Evolutionary conservation across 306 rosid genomes (phyloP).

Genomic region (Lathyrus tuberosus): DNA sequence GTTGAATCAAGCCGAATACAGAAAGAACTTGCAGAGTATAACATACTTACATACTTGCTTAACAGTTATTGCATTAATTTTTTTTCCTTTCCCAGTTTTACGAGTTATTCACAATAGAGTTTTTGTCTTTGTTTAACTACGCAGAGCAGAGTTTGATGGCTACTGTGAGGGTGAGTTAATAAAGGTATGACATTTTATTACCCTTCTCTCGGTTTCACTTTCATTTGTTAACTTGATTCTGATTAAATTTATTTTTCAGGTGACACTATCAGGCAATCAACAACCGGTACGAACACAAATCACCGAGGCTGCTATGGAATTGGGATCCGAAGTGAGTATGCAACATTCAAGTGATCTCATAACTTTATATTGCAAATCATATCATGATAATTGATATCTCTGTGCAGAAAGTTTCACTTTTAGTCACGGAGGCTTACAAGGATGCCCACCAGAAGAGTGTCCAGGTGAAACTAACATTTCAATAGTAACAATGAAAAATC

Average conservation of each 20-base stretch:
- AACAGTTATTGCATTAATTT: slow-evolving; percentile 27
- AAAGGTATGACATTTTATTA: slow-evolving; percentile 53
- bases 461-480: slow-evolving; percentile 46
- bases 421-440: slow-evolving; percentile 81
- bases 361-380: neutral
- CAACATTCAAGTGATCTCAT: neutral
- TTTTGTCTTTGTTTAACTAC: slow-evolving; percentile 38
- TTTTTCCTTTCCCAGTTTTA: slow-evolving; percentile 11
- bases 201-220: slow-evolving; percentile 13
- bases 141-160: slow-evolving; percentile 88
- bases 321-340: slow-evolving; percentile 79
- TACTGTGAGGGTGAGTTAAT: slow-evolving; percentile 81
- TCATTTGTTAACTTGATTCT: slow-evolving; percentile 27
- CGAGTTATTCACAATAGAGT: slow-evolving; percentile 19
- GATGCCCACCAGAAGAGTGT: slow-evolving; percentile 90
- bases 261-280: slow-evolving; percentile 84
- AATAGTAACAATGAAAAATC: slow-evolving; percentile 20
- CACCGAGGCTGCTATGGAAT: slow-evolving; percentile 87
- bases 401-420: slow-evolving; percentile 73
- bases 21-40: slow-evolving; percentile 83
- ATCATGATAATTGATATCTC: neutral
- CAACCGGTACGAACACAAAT: slow-evolving; percentile 80
- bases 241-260: slow-evolving; percentile 52
- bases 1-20: slow-evolving; percentile 85
- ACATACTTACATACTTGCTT: slow-evolving; percentile 28